Conservation (phyloP, 2,329 filamentous ascomycete species). For the Tolypocladium tundrense region DNA sequence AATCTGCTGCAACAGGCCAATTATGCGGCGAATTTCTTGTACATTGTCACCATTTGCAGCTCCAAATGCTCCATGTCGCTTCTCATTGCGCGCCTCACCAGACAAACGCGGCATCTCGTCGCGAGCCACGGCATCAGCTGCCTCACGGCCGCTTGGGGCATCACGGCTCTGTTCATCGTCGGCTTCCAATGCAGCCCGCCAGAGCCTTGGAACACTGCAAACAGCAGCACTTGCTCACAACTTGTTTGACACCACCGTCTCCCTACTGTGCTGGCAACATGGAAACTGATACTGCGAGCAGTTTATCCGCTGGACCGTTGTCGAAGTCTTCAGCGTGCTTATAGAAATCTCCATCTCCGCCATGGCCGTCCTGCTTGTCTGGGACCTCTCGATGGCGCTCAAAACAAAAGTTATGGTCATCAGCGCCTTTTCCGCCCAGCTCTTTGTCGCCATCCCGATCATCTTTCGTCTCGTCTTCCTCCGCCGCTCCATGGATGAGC, state of each 20-base stretch:
- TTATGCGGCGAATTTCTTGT: constrained; percentile 6
- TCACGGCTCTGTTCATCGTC: constrained; percentile 2
- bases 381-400: constrained; percentile 6
- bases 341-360: constrained; percentile 6
- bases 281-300: neutral
- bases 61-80: constrained; percentile 10
- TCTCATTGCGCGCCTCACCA: constrained; percentile 6
- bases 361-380: constrained; percentile 7
- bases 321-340: constrained; percentile 6
- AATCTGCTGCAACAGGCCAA: constrained; percentile 1
- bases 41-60: constrained; percentile 7
- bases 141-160: constrained; percentile 4
- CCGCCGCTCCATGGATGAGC: neutral
- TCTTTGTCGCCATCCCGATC: constrained; percentile 8
- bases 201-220: constrained; percentile 4
- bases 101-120: constrained; percentile 5
- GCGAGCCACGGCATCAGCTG: constrained; percentile 3
- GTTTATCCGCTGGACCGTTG: constrained; percentile 6
- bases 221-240: neutral
- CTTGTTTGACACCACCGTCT: neutral
- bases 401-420: constrained; percentile 8
- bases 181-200: constrained; percentile 6
- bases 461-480: constrained; percentile 5
- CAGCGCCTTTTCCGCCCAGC: constrained; percentile 9
- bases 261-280: no score